Conservation (phyloP, 139 green algal genomes). For the Chlorella sp. region DNA sequence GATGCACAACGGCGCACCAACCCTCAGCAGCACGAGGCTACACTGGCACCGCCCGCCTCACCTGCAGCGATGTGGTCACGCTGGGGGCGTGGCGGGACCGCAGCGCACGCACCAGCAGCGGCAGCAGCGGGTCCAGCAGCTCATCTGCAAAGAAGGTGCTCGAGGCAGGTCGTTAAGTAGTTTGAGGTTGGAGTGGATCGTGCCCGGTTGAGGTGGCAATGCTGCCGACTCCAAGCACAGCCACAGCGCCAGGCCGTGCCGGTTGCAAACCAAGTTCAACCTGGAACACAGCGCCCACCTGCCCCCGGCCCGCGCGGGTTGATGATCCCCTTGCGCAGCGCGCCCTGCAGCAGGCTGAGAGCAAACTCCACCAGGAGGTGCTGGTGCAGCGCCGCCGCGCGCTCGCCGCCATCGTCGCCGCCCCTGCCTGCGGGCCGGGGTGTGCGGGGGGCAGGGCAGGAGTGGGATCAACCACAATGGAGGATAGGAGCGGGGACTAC, state of each 20-base stretch:
- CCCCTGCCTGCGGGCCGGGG: not conserved
- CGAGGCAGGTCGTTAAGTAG: too few species aligned
- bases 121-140: slow-evolving; percentile 77
- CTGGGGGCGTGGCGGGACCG: slow-evolving; percentile 54
- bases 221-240: not conserved
- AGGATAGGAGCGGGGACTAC: too few species aligned
- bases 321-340: slow-evolving; percentile 60
- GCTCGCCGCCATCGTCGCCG: not conserved
- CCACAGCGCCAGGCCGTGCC: not conserved
- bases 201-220: not conserved
- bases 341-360: slow-evolving; percentile 71
- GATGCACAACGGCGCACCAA: too few species aligned
- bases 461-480: not conserved
- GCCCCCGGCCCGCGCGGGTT: slow-evolving; percentile 31
- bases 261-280: not conserved
- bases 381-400: slow-evolving; percentile 62
- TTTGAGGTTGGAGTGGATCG: too few species aligned
- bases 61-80: slow-evolving; percentile 61
- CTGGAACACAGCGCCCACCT: not conserved
- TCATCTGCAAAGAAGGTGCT: slow-evolving; percentile 14
- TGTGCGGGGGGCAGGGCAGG: not conserved
- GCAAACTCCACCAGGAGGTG: slow-evolving; percentile 85
- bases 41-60: too few species aligned
- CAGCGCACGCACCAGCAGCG: slow-evolving; percentile 69
- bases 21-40: too few species aligned